Evolutionary conservation across 2,329 filamentous ascomycete genomes (phyloP), one percentile per base, ranked within the genome.

Genomic region (Cladobotryum protrusum): DNA sequence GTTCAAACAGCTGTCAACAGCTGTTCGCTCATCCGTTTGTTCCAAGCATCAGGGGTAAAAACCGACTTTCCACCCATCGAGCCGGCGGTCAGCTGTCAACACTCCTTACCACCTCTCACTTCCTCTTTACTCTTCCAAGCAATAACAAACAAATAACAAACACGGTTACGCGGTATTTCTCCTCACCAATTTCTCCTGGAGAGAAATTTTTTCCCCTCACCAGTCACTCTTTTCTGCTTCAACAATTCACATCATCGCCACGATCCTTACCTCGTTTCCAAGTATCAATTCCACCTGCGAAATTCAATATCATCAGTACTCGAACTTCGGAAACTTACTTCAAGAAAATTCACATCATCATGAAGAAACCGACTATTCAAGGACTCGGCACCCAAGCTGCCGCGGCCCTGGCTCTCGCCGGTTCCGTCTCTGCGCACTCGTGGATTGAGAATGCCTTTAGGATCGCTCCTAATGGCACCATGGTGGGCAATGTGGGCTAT

Each of bases 401-500:
- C 36, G 47, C 59, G 4, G 52, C 72, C 32, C 55, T 70, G 20
- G 61, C 70, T 36, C 55, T 72, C 43, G 56, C 54, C 9, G 52
- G 52, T 34, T 47, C 58, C 5, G 66, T 61, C 33, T 57, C 57
- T 20, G 84, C 81, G 34, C 92, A 96, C 69, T 86, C 83, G 15
- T 96, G 91, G 91, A 78, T 92, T 43, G 90, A 96, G 68, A 75
- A 85, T 60, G 74, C 92, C 45, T 79, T 75, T 54, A 81, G 82
- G 50, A 83, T 96, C 64, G 80, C 82, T 47, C 66, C 79, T 24
- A 86, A 89, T 59, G 91, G 90, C 48, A 81, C 81, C 33, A 89
- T 90, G 63, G 72, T 83, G 17, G 86, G 86, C 24, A 66, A 76
- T 7, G 72, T 79, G 19, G 92, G 92, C 32, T 96, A 85, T 63